Conservation (phyloP, 2,329 filamentous ascomycete species). For the Epichloe glyceriae region DNA sequence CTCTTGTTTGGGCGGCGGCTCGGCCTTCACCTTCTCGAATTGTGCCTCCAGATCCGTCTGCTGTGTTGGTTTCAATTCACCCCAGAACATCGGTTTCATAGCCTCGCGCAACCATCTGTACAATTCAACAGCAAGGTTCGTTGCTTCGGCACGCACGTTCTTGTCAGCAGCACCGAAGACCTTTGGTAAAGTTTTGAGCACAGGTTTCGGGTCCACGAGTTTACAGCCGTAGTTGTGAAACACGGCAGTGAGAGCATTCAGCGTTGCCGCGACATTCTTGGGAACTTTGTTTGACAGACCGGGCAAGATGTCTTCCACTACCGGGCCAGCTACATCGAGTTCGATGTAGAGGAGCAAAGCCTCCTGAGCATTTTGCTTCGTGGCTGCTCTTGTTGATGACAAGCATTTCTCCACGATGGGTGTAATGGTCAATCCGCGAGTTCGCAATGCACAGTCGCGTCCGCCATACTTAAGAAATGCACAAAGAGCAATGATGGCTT, state of each 20-base stretch:
- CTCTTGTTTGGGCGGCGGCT: constrained; percentile 79
- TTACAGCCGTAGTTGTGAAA: constrained; percentile 94
- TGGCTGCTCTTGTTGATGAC: constrained; percentile 73
- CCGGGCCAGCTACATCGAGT: constrained; percentile 68
- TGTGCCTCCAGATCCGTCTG: constrained; percentile 87
- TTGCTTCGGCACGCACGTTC: constrained; percentile 89
- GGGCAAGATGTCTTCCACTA: constrained; percentile 83
- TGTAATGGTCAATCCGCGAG: constrained; percentile 59
- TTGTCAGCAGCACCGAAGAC: constrained; percentile 95
- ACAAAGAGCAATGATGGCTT: constrained; percentile 77
- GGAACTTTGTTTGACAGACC: constrained; percentile 78
- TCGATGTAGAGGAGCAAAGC: constrained; percentile 82
- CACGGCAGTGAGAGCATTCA: constrained; percentile 67
- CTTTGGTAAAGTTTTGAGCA: constrained; percentile 79
- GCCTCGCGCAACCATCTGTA: constrained; percentile 96
- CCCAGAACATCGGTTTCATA: constrained; percentile 98
- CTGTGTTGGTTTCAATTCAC: constrained; percentile 86
- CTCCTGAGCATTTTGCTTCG: constrained; percentile 77
- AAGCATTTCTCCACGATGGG: constrained; percentile 87
- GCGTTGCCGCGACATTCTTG: constrained; percentile 63
- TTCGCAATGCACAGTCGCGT: constrained; percentile 63
- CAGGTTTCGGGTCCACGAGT: constrained; percentile 80
- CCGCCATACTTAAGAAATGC: constrained; percentile 88
- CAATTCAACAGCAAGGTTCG: constrained; percentile 80
- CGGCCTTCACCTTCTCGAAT: constrained; percentile 86